Percentiles rank a stretch among this genome's conserved stretches.
These are phyloP conservation scores for Venturia pyrina DNA, from an alignment of 2,329 filamentous ascomycete species.

Conservation along the genomic window DNA sequence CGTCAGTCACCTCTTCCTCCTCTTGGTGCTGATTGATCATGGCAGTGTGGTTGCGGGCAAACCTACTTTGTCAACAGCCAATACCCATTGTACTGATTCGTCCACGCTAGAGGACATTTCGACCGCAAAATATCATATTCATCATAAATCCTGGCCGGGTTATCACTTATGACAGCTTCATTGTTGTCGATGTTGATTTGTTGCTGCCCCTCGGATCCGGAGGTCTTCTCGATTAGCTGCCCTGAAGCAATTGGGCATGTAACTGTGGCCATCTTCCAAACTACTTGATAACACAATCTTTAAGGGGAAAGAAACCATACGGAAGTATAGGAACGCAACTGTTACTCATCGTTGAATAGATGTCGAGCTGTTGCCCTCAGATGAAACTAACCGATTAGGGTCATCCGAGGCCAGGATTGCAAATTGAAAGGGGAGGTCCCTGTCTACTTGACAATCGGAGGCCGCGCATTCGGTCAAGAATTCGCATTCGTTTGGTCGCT, in stretches of 20 bases:
- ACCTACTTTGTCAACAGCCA: slow-evolving; percentile 15
- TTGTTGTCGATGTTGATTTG: slow-evolving; percentile 9
- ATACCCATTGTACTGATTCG: slow-evolving; percentile 14
- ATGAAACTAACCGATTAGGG: neutral
- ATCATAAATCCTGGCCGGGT: slow-evolving; percentile 12
- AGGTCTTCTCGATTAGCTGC: neutral
- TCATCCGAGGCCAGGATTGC: neutral
- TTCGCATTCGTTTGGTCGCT: neutral
- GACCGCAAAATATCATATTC: slow-evolving; percentile 13
- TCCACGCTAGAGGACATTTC: slow-evolving; percentile 14
- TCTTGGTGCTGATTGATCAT: neutral
- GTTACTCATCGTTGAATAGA: too few species aligned
- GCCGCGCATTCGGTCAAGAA: neutral
- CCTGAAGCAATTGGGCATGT: neutral
- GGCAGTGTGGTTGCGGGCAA: neutral
- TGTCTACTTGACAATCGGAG: neutral
- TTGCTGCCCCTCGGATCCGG: neutral
- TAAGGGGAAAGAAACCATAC: too few species aligned
- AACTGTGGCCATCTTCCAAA: neutral
- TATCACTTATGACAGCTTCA: slow-evolving; percentile 6
- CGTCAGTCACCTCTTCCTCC: neutral
- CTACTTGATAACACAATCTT: too few species aligned
- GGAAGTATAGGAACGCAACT: too few species aligned
- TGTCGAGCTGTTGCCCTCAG: neutral
- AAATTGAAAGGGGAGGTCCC: neutral